A percentile compares a stretch with the other conserved stretches of the same genome.
Evolutionary conservation across 768 basidiomycete species (phyloP).

Genomic region (Arthromyces matolae): DNA sequence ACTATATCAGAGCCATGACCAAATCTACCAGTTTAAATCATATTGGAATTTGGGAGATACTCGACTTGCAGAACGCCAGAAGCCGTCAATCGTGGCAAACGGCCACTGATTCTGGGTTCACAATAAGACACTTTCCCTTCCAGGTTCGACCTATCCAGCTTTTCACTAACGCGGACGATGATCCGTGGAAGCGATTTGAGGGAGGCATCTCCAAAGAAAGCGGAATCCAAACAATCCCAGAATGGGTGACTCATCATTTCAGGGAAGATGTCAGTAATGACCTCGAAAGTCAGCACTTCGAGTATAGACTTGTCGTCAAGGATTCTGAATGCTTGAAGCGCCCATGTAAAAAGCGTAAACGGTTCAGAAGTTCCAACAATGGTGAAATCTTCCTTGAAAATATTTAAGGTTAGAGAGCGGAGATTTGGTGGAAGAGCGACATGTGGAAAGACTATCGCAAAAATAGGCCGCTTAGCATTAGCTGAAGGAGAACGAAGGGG

Average conservation of each 20-base stretch:
- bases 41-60: too few species aligned
- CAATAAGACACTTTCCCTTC: background rate
- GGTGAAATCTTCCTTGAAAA: background rate
- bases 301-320: background rate
- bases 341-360: constrained; percentile 5
- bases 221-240: constrained; percentile 1
- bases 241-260: background rate
- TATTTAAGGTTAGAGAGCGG: background rate
- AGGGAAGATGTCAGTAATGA: background rate
- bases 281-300: background rate
- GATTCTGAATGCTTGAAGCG: background rate
- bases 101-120: background rate
- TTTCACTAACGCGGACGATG: background rate
- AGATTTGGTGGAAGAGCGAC: background rate
- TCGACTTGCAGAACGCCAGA: background rate
- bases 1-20: too few species aligned
- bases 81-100: background rate
- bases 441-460: too few species aligned
- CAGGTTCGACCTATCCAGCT: background rate
- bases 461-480: too few species aligned
- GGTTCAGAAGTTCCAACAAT: background rate
- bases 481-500: too few species aligned
- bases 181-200: background rate
- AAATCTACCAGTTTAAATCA: too few species aligned
- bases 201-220: background rate